A percentile compares a stretch with the other conserved stretches of the same genome.
Evolutionary conservation across 805 yeast species (phyloP).

Genomic region (Nakazawaea wyomingensis): DNA sequence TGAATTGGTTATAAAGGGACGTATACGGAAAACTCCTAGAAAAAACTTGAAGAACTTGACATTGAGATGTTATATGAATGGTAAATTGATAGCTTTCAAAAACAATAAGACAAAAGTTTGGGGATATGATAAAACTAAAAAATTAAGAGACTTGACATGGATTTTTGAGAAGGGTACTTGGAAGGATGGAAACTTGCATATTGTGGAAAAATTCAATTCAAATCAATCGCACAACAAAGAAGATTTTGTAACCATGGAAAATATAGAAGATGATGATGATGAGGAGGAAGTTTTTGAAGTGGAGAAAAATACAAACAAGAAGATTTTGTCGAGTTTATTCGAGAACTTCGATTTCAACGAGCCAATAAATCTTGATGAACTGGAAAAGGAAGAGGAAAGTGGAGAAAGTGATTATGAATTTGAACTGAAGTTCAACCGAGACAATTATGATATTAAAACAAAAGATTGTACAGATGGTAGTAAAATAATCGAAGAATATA

Average conservation of each 20-base stretch:
- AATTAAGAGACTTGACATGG: slow-evolving; percentile 56
- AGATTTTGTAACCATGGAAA: slow-evolving; percentile 8
- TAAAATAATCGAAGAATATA: slow-evolving; percentile 19
- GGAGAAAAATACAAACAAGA: slow-evolving; percentile 40
- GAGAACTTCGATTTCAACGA: slow-evolving; percentile 47
- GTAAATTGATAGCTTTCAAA: slow-evolving; percentile 49
- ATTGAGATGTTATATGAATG: slow-evolving; percentile 57
- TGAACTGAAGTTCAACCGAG: slow-evolving; percentile 30
- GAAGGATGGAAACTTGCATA: slow-evolving; percentile 76
- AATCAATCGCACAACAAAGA: slow-evolving; percentile 10
- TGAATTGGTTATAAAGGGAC: slow-evolving; percentile 39
- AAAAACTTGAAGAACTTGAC: slow-evolving; percentile 51
- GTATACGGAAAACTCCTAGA: slow-evolving; percentile 55
- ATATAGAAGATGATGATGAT: slow-evolving; percentile 18
- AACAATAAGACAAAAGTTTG: slow-evolving; percentile 77
- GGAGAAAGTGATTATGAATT: slow-evolving; percentile 40
- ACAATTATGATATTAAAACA: slow-evolving; percentile 31
- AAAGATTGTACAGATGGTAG: slow-evolving; percentile 11
- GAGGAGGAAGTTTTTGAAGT: slow-evolving; percentile 31
- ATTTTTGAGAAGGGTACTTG: slow-evolving; percentile 62
- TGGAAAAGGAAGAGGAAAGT: slow-evolving; percentile 30
- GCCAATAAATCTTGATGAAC: slow-evolving; percentile 50
- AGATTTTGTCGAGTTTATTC: slow-evolving; percentile 44
- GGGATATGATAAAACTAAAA: slow-evolving; percentile 78
- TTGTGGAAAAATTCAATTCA: slow-evolving; percentile 55